Percentiles rank a stretch among this genome's conserved stretches.
Conservation (phyloP, 495 filamentous ascomycete genomes). For the Lindgomyces ingoldianus region DNA sequence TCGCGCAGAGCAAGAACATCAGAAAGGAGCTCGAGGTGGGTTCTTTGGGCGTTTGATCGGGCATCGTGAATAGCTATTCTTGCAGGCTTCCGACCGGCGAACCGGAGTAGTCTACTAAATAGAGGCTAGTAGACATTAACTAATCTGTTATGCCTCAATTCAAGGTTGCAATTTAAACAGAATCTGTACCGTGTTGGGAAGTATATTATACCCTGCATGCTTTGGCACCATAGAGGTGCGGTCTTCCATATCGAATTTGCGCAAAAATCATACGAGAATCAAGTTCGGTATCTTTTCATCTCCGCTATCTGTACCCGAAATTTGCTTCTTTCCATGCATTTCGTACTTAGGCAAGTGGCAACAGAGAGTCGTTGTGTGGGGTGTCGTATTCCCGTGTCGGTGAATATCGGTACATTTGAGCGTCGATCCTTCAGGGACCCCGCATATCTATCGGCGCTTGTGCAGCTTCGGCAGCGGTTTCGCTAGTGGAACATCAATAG, state of each 20-base stretch:
- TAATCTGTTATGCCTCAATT: background rate
- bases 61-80: conserved; percentile 39
- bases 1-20: conserved; percentile 43
- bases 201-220: conserved; percentile 23
- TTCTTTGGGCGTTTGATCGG: conserved; percentile 32
- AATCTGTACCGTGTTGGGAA: conserved; percentile 26
- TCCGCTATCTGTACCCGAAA: background rate
- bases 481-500: background rate
- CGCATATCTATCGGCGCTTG: background rate
- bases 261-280: conserved; percentile 7
- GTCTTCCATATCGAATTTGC: conserved; percentile 19
- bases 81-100: conserved; percentile 34
- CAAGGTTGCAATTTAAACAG: background rate
- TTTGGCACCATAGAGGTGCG: conserved; percentile 21
- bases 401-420: conserved; percentile 19
- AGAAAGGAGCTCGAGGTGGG: conserved; percentile 42
- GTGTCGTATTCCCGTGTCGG: conserved; percentile 10
- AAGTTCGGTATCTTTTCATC: background rate
- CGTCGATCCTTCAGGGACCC: background rate
- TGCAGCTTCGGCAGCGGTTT: background rate
- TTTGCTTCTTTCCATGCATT: background rate
- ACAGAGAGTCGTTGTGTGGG: conserved; percentile 11
- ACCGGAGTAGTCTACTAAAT: conserved; percentile 43
- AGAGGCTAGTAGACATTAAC: conserved; percentile 28
- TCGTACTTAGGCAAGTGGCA: background rate